phyloP scores from a whole-genome alignment of 2,329 filamentous ascomycete genomes.

The Fusarium bulbicola region DNA sequence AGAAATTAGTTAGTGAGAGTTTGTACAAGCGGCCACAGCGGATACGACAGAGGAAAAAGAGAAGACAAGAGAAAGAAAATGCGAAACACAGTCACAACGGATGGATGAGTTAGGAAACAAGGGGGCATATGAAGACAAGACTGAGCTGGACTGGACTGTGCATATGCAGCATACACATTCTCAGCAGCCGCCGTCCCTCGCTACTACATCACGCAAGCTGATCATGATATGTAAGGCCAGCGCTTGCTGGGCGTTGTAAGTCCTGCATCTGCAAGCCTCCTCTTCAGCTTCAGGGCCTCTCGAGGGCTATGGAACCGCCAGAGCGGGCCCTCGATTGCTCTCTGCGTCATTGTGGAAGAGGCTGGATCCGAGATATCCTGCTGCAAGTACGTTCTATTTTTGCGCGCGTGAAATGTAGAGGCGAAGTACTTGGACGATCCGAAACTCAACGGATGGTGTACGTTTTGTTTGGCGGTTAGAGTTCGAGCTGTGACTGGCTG shows the following conservation, averaged over 20 bases:
- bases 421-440: constrained; percentile 5
- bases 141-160: not conserved
- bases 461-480: constrained; percentile 40
- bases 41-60: constrained; percentile 21
- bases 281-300: constrained; percentile 26
- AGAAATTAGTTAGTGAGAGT: constrained; percentile 7
- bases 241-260: constrained; percentile 32
- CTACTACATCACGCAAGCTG: constrained; percentile 13
- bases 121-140: constrained; percentile 27
- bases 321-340: constrained; percentile 19
- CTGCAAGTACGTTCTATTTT: constrained; percentile 32
- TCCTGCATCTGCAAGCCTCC: constrained; percentile 36
- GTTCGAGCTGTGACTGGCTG: constrained; percentile 37
- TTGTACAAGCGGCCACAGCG: constrained; percentile 16
- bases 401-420: not conserved
- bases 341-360: constrained; percentile 28
- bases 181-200: constrained; percentile 15
- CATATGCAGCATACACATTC: constrained; percentile 7
- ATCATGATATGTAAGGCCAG: constrained; percentile 14
- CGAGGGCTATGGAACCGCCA: constrained; percentile 24
- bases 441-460: constrained; percentile 21
- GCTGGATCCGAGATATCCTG: constrained; percentile 6
- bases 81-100: constrained; percentile 25
- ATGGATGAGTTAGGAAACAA: constrained; percentile 19
- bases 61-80: constrained; percentile 8